Conservation (phyloP, 768 basidiomycete genomes). For the Artomyces pyxidatus region DNA sequence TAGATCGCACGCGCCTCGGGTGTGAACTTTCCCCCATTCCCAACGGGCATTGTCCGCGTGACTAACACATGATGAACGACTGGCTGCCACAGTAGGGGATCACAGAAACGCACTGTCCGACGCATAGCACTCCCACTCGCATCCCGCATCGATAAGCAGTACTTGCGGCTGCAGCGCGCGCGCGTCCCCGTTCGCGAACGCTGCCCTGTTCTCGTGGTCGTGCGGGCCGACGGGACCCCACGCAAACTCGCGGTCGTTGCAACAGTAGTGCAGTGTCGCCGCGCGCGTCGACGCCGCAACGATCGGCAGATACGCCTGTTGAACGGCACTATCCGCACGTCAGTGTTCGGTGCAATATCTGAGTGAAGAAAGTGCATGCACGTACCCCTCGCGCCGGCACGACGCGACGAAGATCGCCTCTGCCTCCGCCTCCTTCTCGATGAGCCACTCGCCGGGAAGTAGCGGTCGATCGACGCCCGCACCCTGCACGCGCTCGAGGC, state of each 20-base stretch:
- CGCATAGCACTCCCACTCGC: slow-evolving; percentile 73
- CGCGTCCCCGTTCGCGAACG: slow-evolving; percentile 33
- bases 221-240: slow-evolving; percentile 66
- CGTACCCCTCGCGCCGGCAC: slow-evolving; percentile 82
- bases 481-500: slow-evolving; percentile 34
- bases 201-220: slow-evolving; percentile 46
- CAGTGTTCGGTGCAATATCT: no score
- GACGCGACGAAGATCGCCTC: slow-evolving; percentile 91
- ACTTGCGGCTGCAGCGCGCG: slow-evolving; percentile 55
- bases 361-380: no score
- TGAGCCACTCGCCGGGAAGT: slow-evolving; percentile 77
- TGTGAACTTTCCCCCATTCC: slow-evolving; percentile 87
- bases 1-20: slow-evolving; percentile 77
- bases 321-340: slow-evolving; percentile 72
- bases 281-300: slow-evolving; percentile 83
- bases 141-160: slow-evolving; percentile 89
- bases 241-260: slow-evolving; percentile 81
- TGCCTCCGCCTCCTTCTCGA: slow-evolving; percentile 88
- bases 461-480: slow-evolving; percentile 36
- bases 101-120: slow-evolving; percentile 41
- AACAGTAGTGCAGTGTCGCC: slow-evolving; percentile 90
- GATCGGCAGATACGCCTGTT: slow-evolving; percentile 90
- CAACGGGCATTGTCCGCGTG: slow-evolving; percentile 83
- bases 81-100: not conserved
- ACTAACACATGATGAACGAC: slow-evolving; percentile 28